These are phyloP conservation scores for Xylaria sp. DNA, from an alignment of 2,329 filamentous ascomycete species.

Conservation along the genomic window DNA sequence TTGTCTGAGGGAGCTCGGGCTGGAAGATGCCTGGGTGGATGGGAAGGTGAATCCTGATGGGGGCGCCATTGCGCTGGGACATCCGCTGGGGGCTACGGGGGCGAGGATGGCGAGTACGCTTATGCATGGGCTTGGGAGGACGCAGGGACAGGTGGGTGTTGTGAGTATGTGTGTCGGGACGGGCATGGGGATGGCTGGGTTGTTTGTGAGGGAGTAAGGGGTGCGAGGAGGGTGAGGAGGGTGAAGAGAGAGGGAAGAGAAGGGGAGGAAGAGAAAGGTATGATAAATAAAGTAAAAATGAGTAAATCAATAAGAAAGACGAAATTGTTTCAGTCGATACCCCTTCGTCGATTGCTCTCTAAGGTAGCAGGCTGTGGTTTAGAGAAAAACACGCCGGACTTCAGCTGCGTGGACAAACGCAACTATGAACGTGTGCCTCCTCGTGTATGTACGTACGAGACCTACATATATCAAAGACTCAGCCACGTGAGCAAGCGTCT, in stretches of 20 bases:
- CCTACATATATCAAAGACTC: too few relatives aligned
- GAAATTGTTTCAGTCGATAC: not conserved
- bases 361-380: not conserved
- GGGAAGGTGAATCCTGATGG: constrained; percentile 89
- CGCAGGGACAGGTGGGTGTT: constrained; percentile 80
- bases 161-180: constrained; percentile 92
- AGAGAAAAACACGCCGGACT: not conserved
- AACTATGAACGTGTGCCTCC: too few relatives aligned
- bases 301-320: too few relatives aligned
- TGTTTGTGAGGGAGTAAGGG: constrained; percentile 70
- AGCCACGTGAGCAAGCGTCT: too few relatives aligned
- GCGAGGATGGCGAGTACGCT: constrained; percentile 82
- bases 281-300: too few relatives aligned
- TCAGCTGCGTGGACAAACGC: not conserved
- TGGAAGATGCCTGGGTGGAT: constrained; percentile 70
- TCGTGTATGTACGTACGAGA: too few relatives aligned
- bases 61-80: constrained; percentile 92
- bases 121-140: constrained; percentile 72
- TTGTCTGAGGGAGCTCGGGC: constrained; percentile 75
- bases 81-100: constrained; percentile 89
- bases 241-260: not conserved
- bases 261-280: not conserved
- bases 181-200: constrained; percentile 79
- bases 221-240: constrained; percentile 35
- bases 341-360: not conserved